Evolutionary conservation across 176 grass and related monocot genomes (phyloP), one percentile per base, ranked within the genome.

Genomic region (Oryza meridionalis): DNA sequence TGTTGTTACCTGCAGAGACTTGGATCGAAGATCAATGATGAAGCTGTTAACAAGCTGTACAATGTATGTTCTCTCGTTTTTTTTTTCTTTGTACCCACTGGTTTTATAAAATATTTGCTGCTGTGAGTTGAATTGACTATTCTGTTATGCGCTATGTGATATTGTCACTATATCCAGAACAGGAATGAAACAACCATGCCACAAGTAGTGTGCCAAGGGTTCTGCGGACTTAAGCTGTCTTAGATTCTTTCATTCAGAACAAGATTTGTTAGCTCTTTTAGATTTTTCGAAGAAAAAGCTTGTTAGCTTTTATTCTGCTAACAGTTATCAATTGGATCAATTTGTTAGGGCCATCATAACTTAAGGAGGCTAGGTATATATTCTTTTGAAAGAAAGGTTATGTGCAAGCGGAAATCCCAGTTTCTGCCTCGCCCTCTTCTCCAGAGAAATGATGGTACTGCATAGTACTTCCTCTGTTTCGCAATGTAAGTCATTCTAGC

Each of bases 1-100:
- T n/a, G 1, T 27, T 66, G 32, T 77, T 79, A 63, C 72, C 79
- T 81, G 63, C 88, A 94, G 94, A 80, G 85, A 59, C 75, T 94
- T 79, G 83, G 85, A 59, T 92, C 90, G 64, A 97, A 86, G 74
- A 72, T 97, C 67, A 97, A 88, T 76, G 70, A 81, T 5, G 92
- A 85, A 80, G 92, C 92, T 66, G 83, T 94, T 24, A 89, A 74
- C 32, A 77, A 63, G 64, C 62, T 96, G 61, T 96, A 96, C 73
- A 80, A 75, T 44, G 94, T 97, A 88, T 84, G 80, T 65, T 62
- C 62, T 88, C 6, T 51, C 1, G 35, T 37, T 37, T 37, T 16
- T 11, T 49, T 16, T 59, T 84, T 69, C 33, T 75, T 81, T 86
- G 24, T 69, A 5, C 4, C 85, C 19, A 50, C 32, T n/a, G 70